Evolutionary conservation across 257 asterid species (phyloP).

Genomic region (Voacanga thouarsii): DNA sequence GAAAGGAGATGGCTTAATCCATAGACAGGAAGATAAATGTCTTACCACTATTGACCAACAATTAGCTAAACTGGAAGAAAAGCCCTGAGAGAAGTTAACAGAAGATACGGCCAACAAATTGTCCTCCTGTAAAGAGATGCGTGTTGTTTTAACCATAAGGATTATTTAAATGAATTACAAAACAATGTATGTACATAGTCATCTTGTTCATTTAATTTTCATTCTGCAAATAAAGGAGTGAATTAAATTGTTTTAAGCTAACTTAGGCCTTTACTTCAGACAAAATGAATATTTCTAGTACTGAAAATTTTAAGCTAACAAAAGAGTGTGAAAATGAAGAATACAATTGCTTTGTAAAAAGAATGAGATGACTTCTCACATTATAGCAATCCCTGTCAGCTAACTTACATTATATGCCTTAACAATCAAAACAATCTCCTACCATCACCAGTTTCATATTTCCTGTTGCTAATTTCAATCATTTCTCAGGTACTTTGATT

Average conservation of each 20-base stretch:
- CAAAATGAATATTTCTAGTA: not conserved
- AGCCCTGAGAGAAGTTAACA: slow-evolving; percentile 62
- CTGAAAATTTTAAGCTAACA: not conserved
- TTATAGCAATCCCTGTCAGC: not conserved
- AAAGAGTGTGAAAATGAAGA: not conserved
- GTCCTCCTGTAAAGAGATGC: slow-evolving; percentile 48
- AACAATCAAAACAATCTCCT: not conserved
- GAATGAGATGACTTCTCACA: not conserved
- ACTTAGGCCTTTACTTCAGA: not conserved
- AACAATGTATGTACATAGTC: not conserved
- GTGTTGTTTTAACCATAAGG: not conserved
- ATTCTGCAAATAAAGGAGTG: not conserved
- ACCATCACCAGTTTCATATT: not conserved
- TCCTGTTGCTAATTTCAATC: not conserved
- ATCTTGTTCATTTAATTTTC: not conserved
- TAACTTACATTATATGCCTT: not conserved
- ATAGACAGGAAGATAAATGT: slow-evolving; percentile 5
- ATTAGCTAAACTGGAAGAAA: slow-evolving; percentile 50
- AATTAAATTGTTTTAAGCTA: not conserved
- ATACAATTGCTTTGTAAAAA: not conserved
- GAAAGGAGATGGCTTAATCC: not conserved
- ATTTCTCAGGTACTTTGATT: not conserved
- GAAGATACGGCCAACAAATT: slow-evolving; percentile 61
- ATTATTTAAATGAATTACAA: not conserved
- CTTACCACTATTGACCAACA: slow-evolving; percentile 72